phyloP scores from a whole-genome alignment of 2,329 filamentous ascomycete species.

The Aquanectria penicillioides region DNA sequence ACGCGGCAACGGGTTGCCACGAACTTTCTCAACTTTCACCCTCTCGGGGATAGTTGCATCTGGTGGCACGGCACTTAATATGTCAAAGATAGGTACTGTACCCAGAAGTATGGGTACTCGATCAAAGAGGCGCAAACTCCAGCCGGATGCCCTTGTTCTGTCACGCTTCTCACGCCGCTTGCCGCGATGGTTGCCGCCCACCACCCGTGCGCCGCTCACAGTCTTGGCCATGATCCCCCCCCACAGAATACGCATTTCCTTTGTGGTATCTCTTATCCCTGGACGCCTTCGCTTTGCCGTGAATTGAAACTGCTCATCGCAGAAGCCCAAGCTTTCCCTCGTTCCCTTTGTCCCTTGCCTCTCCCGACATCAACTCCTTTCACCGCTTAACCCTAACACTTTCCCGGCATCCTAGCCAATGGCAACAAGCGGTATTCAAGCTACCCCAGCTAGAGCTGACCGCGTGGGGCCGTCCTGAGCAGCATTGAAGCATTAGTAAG shows the following conservation, averaged over 20 bases:
- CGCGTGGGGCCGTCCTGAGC: constrained; percentile 12
- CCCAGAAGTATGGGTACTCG: constrained; percentile 20
- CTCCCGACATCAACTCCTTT: constrained; percentile 3
- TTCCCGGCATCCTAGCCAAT: constrained; percentile 20
- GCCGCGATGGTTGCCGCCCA: constrained; percentile 7
- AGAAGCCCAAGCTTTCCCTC: constrained; percentile 18
- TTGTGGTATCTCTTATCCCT: constrained; percentile 21
- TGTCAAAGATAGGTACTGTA: constrained; percentile 24
- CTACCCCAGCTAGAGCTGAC: constrained; percentile 23
- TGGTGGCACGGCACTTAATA: constrained; percentile 24
- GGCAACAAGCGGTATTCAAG: constrained; percentile 16
- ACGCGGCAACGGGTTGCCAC: constrained; percentile 35
- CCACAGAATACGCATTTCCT: constrained; percentile 2
- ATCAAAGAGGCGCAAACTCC: constrained; percentile 24
- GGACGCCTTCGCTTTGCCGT: constrained; percentile 14
- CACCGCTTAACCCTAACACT: constrained; percentile 23
- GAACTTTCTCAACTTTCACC: constrained; percentile 27
- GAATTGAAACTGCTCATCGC: constrained; percentile 24
- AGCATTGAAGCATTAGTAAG: constrained; percentile 30
- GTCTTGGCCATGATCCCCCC: background rate
- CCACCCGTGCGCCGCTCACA: constrained; percentile 1
- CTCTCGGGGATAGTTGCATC: constrained; percentile 25
- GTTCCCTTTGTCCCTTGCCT: background rate
- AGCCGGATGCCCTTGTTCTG: constrained; percentile 10
- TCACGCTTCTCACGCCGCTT: background rate